phyloP scores from a whole-genome alignment of 495 filamentous ascomycete species.

The Coniosporium apollinis region DNA sequence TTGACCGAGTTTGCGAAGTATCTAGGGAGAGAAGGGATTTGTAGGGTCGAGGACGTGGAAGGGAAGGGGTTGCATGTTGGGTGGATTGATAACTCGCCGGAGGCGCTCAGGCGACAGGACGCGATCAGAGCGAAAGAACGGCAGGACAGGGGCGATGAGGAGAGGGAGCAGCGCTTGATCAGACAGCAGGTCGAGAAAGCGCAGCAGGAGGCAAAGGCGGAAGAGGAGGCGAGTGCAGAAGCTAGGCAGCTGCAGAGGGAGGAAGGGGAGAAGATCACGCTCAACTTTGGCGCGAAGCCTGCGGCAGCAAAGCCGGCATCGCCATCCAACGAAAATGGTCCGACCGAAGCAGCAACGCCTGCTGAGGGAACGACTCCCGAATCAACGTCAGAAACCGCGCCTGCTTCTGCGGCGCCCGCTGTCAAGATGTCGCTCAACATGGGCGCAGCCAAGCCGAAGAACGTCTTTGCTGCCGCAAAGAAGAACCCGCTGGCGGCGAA shows the following conservation, averaged over 20 bases:
- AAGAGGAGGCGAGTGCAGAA: slow-evolving; percentile 22
- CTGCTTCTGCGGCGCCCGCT: slow-evolving; percentile 4
- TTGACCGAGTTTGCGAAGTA: slow-evolving; percentile 80
- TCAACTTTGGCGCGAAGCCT: slow-evolving; percentile 46
- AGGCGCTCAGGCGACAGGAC: slow-evolving; percentile 62
- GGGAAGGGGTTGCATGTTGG: slow-evolving; percentile 60
- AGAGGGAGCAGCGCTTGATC: slow-evolving; percentile 65
- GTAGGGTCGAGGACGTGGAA: slow-evolving; percentile 75
- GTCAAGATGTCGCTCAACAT: slow-evolving; percentile 10
- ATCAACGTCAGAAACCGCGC: not conserved
- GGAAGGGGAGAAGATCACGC: slow-evolving; percentile 70
- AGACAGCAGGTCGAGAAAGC: slow-evolving; percentile 66
- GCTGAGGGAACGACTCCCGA: no score
- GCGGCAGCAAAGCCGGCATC: slow-evolving; percentile 17
- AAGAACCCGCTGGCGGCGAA: slow-evolving; percentile 15
- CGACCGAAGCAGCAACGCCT: not conserved
- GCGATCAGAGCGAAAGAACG: slow-evolving; percentile 67
- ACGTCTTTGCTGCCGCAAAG: slow-evolving; percentile 15
- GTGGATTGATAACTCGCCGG: slow-evolving; percentile 83
- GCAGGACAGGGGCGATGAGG: slow-evolving; percentile 77
- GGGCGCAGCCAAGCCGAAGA: slow-evolving; percentile 10
- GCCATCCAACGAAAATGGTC: not conserved
- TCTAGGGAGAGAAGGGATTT: slow-evolving; percentile 69
- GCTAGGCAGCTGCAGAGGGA: slow-evolving; percentile 37
- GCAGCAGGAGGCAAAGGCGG: slow-evolving; percentile 24